Conservation (phyloP, 1,284 basidiomycete species). For the Flammula alnicola region DNA sequence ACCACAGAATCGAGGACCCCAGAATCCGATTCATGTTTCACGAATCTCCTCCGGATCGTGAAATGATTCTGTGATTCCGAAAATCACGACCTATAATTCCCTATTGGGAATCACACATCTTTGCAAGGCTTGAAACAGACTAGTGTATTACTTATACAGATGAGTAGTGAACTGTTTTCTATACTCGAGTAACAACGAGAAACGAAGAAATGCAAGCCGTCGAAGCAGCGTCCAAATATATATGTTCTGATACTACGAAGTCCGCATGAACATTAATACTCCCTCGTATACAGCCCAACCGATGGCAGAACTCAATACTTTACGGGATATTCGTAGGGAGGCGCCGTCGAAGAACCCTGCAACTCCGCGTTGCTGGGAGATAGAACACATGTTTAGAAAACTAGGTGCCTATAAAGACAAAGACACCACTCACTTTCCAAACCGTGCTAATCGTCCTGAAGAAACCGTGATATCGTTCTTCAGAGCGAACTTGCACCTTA, state of each 20-base stretch:
- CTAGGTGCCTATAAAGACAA: background rate
- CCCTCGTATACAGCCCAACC: constrained; percentile 94
- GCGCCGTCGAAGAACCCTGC: constrained; percentile 87
- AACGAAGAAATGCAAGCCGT: too few relatives aligned
- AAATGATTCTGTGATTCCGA: too few relatives aligned
- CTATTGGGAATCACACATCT: too few relatives aligned
- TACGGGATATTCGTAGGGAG: constrained; percentile 82
- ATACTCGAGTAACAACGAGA: too few relatives aligned
- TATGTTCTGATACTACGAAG: constrained; percentile 21
- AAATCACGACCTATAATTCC: too few relatives aligned
- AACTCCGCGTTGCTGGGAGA: constrained; percentile 71
- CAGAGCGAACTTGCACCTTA: constrained; percentile 84
- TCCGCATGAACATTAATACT: constrained; percentile 65
- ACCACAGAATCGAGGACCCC: too few relatives aligned
- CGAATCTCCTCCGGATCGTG: too few relatives aligned
- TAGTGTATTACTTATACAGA: too few relatives aligned
- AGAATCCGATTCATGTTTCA: too few relatives aligned
- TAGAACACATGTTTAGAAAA: constrained; percentile 2
- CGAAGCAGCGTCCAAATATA: background rate
- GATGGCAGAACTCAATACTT: constrained; percentile 89
- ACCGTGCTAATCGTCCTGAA: constrained; percentile 66
- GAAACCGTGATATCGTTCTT: constrained; percentile 74
- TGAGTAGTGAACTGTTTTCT: too few relatives aligned
- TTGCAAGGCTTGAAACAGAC: too few relatives aligned
- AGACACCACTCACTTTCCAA: constrained; percentile 57